Base-by-base conservation (phyloP, 1,284 basidiomycete species). In the Tylopilus orsonianus region DNA sequence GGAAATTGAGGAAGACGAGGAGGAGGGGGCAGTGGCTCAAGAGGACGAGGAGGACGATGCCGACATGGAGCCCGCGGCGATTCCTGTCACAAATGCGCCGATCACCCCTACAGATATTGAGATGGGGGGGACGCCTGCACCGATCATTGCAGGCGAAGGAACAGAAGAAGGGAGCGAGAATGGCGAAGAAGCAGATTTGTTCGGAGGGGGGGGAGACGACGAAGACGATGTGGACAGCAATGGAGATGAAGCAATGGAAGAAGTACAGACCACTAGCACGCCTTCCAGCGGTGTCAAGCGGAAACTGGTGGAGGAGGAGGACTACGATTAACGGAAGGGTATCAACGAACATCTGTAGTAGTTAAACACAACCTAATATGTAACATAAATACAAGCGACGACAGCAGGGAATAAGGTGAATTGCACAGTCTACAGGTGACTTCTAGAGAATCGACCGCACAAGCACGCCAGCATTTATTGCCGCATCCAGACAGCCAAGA, bases 281-380 rank as follows among this genome's bases (percentile, higher is more conserved):
- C 67, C 67, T n/a, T 66, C 71, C 14, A 85, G 84, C 55, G 87
- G 85, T 18, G 72, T 81, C 38, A 89, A 88, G 64, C 75, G 89
- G 34, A 89, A 90, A 64, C 66, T 90, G 41, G 83, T 90, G 1
- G 88, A 91, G 63, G 89, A 90, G 57, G 88, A 91, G 54, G 88
- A 92, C 62, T 91, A 91, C 56, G 88, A 90, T 65, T 90, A 29
- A 16, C 7, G 14, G 14, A 9, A 26, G 26, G 26, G 41, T 43
- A 45, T 43, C 32, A 6, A 62, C 40, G 52, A 32, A 42, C 42
- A n/a, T 34, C 40, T 50, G 26, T 44, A 48, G 22, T 54, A 53
- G 40, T 26, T 34, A 53, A 62, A 13, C 19, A 45, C 24, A 24
- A 24, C 53, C 35, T 67, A 66, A 67, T 56, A 47, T 57, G 54